Base-by-base conservation (phyloP, 1,284 basidiomycete species). In the Violaceomyces palustris region DNA sequence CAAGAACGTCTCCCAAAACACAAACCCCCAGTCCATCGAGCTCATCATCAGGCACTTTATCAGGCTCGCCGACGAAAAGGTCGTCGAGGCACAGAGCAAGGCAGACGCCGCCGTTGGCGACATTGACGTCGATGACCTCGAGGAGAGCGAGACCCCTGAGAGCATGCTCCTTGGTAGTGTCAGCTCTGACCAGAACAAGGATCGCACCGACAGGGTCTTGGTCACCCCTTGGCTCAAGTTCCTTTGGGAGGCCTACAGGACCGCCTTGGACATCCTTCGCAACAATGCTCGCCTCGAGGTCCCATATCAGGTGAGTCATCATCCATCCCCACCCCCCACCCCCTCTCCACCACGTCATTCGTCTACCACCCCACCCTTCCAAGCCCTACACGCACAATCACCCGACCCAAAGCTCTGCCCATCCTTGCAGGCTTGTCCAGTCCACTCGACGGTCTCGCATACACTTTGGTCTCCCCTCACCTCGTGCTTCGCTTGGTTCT, bases 171-270 rank as follows among this genome's bases (percentile, higher is more conserved):
- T 93, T 17, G 86, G 86, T 39, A 86, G 86, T 30, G 90, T 93
- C 59, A 87, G 84, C 61, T 87, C 88, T 46, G 84, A 94, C 76
- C 87, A 90, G 77, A 92, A 81, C 78, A 87, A 88, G 76, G 93
- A 98, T 77, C 80, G 94, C 64, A 96, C 92, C 33, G 93, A 98
- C 77, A 79, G 94, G 46, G 87, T 90, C 19, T 81, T 98, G 41
- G 90, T 99, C 59, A 94, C 89, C 0, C 93, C 94, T 2, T 96
- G 91, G 84, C 84, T 98, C 74, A 93, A 94, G 75, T 97, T 97
- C 76, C 80, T 93, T 23, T 98, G 92, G 91, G 93, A 98, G 79
- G 89, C 89, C 57, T 97, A 97, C 75, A 84, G 94, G 50, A 96
- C 91, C 23, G 89, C 88, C 7, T 80, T 99, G 47, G 94, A 98